Conservation (phyloP, 83 land plant species). For the Thuja plicata region DNA sequence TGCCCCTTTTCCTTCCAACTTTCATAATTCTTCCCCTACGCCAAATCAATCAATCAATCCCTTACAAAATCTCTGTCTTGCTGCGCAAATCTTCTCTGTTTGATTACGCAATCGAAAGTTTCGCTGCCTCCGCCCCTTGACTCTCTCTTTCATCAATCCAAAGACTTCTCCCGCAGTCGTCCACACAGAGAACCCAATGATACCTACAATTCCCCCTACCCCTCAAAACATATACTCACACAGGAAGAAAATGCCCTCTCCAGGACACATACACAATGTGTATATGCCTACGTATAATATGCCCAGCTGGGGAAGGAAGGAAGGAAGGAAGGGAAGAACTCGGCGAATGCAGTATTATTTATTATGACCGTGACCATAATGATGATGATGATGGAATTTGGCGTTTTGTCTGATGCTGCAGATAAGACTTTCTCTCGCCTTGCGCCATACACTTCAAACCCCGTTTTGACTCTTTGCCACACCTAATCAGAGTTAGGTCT, state of each 20-base stretch:
- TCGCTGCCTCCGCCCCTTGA: no score
- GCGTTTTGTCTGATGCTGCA: conserved; percentile 16
- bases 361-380: background rate
- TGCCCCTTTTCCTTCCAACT: no score
- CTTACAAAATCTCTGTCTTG: no score
- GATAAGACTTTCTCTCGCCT: conserved; percentile 7
- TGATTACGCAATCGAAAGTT: no score
- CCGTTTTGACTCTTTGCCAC: background rate
- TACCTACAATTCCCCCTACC: no score
- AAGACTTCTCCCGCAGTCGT: no score
- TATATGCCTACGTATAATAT: background rate
- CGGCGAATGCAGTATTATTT: background rate
- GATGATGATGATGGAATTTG: conserved; percentile 1
- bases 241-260: background rate
- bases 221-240: background rate
- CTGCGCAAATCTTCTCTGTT: no score
- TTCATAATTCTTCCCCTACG: no score
- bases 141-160: no score
- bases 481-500: background rate
- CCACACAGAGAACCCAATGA: no score
- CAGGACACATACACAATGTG: background rate
- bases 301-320: background rate
- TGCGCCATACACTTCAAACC: background rate
- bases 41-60: no score
- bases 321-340: background rate